phyloP scores from a whole-genome alignment of 176 grass and related monocot species.

The Eleusine coracana region DNA sequence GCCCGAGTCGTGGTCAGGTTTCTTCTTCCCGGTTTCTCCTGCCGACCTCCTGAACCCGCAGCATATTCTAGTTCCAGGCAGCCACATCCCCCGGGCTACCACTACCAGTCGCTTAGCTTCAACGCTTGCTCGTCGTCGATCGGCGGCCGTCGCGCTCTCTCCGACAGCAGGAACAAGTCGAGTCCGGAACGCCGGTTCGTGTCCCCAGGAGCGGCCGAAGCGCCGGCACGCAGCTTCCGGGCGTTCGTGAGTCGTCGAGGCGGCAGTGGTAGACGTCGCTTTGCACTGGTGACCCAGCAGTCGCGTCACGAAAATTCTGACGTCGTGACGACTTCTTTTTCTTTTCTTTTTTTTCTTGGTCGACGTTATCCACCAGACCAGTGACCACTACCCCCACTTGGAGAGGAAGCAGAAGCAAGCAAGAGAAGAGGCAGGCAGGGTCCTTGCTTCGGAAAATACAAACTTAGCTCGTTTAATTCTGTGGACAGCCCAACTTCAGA shows the following conservation, averaged over 20 bases:
- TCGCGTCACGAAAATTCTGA: background rate
- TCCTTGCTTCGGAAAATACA: no score
- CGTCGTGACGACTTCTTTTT: background rate
- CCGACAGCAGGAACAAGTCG: no score
- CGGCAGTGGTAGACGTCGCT: background rate
- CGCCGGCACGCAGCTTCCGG: background rate
- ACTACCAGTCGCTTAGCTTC: background rate
- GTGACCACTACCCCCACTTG: no score
- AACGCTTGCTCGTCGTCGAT: background rate
- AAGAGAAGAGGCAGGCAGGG: no score
- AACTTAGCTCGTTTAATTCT: background rate
- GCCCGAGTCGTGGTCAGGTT: background rate
- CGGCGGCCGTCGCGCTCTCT: background rate
- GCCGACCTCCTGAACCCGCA: background rate
- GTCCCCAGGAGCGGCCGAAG: no score
- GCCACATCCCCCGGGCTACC: no score
- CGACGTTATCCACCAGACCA: no score
- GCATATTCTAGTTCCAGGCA: conserved; percentile 7
- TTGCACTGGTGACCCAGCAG: background rate
- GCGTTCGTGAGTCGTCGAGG: background rate
- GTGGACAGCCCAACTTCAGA: no score
- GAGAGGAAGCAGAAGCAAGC: no score
- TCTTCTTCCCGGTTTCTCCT: background rate
- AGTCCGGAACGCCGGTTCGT: no score
- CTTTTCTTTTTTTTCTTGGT: no score